Evolutionary conservation across 108 stramenopile species (phyloP), one percentile per base, ranked within the genome.

Genomic region (Cyclotella choctawhatcheeana): DNA sequence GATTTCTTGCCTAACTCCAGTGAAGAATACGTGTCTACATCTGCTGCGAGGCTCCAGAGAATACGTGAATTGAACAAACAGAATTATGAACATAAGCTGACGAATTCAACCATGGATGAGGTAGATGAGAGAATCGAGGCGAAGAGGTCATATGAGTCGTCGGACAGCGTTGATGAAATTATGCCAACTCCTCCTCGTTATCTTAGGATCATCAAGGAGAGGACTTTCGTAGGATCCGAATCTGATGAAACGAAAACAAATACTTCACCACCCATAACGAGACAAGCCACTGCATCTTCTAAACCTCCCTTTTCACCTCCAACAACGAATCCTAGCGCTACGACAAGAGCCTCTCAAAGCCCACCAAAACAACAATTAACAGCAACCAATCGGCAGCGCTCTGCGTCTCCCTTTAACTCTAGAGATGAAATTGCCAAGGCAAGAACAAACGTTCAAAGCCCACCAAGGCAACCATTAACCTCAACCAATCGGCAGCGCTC

Each of bases 41-140:
- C 43, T 34, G 32, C 16, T 3, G 26, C 45, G 27, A 25, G 65
- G 5, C 21, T 67, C 20, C 50, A 53, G 13, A 45, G 65, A 52
- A 30, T 67, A 6, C 31, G 45, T 26, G 51, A 51, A 67, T 34
- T 67, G 51, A 67, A 67, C 14, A 64, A 64, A 24, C 60, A 61
- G 3, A 64, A 30, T 47, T 25, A 30, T 30, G 44, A 43, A 29
- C 7, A 8, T 12, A 18, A 31, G 56, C 1, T 30, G 29, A 32
- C 2, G 5, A 7, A 32, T 58, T 33, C 32, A 17, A 8, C 30
- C 16, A 5, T 12, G 18, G 32, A 58, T 32, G 16, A 32, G 13
- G 17, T 6, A 5, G 17, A 17, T 8, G 32, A 58, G 13, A 58
- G 2, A 1, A 0, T 10, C 6, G 37, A 40, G 6, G 6, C 37